Evolutionary conservation across 208 protist species (phyloP).

Genomic region (Trypanosoma brucei): DNA sequence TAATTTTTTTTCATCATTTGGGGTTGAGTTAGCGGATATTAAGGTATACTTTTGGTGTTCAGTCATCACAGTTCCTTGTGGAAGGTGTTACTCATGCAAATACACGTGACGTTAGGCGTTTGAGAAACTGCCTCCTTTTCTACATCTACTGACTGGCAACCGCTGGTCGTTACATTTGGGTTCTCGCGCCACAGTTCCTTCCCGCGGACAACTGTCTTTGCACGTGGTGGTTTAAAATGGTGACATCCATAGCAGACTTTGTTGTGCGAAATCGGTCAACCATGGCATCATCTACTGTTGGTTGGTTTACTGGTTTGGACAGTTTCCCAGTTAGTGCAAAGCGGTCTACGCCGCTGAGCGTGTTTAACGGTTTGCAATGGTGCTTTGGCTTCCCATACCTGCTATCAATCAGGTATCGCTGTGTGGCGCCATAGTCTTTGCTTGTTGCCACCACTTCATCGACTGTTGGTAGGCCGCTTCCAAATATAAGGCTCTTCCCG

Average conservation of each 20-base stretch:
- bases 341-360: neutral
- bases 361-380: neutral
- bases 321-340: neutral
- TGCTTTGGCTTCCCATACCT: conserved; percentile 2
- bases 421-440: conserved; percentile 18
- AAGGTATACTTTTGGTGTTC: too few relatives aligned
- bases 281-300: conserved; percentile 16
- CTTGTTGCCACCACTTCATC: conserved; percentile 16
- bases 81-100: too few relatives aligned
- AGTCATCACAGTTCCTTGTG: too few relatives aligned
- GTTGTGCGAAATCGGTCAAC: conserved; percentile 33
- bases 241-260: conserved; percentile 30
- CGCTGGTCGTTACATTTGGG: conserved; percentile 2
- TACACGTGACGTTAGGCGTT: too few relatives aligned
- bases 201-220: conserved; percentile 34
- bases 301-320: neutral
- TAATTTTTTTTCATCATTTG: too few relatives aligned
- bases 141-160: neutral
- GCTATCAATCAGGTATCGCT: conserved; percentile 13
- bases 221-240: conserved; percentile 43
- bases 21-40: too few relatives aligned
- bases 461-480: conserved; percentile 3
- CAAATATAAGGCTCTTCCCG: conserved; percentile 28
- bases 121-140: too few relatives aligned
- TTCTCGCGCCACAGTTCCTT: too few relatives aligned